These are phyloP conservation scores for Trypanosoma caninum DNA, from an alignment of 208 protist species.

Conservation along the genomic window DNA sequence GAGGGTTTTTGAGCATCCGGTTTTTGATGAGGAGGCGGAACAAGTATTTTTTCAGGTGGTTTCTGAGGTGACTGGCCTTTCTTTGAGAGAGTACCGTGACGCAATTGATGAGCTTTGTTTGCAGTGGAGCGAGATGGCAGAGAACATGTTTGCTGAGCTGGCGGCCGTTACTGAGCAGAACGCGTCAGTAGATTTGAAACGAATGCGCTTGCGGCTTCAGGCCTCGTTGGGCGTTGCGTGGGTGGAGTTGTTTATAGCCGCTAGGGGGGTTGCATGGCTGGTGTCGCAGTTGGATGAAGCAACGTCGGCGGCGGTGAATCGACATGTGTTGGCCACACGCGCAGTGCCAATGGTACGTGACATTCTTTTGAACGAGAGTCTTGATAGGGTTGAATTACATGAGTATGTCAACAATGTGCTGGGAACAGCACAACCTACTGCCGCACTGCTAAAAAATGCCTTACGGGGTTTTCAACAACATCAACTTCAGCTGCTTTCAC, in stretches of 20 bases:
- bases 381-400: slow-evolving; percentile 41
- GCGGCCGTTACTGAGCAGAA: slow-evolving; percentile 21
- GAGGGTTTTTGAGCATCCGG: slow-evolving; percentile 9
- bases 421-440: neutral
- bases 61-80: slow-evolving; percentile 23
- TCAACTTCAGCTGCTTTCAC: slow-evolving; percentile 32
- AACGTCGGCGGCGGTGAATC: slow-evolving; percentile 28
- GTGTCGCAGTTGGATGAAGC: slow-evolving; percentile 40
- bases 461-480: slow-evolving; percentile 39
- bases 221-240: slow-evolving; percentile 35
- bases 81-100: slow-evolving; percentile 6
- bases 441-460: slow-evolving; percentile 33
- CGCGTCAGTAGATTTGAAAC: slow-evolving; percentile 41
- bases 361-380: slow-evolving; percentile 60
- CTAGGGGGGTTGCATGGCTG: slow-evolving; percentile 57
- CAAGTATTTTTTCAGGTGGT: slow-evolving; percentile 18
- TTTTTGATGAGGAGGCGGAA: slow-evolving; percentile 18
- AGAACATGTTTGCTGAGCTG: slow-evolving; percentile 31
- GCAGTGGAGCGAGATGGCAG: slow-evolving; percentile 32
- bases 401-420: slow-evolving; percentile 22
- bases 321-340: slow-evolving; percentile 36
- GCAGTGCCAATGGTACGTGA: slow-evolving; percentile 35
- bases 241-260: slow-evolving; percentile 37
- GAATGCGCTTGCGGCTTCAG: slow-evolving; percentile 37
- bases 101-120: slow-evolving; percentile 36